phyloP scores from a whole-genome alignment of 2,329 filamentous ascomycete species.

The Epichloe gansuensis region DNA sequence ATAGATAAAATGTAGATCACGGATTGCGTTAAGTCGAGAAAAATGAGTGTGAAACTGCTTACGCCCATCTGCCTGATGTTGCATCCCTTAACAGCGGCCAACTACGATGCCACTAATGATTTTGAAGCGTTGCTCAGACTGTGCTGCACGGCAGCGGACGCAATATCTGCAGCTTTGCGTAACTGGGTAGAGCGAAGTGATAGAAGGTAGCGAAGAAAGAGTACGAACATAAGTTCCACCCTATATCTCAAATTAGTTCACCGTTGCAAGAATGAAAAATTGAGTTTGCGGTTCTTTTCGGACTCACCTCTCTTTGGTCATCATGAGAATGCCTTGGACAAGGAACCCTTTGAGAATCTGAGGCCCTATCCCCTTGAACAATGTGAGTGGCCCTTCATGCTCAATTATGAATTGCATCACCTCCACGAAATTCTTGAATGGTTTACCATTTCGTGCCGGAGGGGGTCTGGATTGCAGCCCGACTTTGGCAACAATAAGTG shows the following conservation, averaged over 20 bases:
- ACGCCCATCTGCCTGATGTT: not conserved
- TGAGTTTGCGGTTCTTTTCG: not conserved
- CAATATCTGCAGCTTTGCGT: constrained; percentile 49
- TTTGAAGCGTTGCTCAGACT: constrained; percentile 31
- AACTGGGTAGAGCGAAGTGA: constrained; percentile 58
- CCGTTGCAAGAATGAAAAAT: not conserved
- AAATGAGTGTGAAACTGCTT: not conserved
- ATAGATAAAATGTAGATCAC: not conserved
- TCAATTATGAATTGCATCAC: constrained; percentile 91
- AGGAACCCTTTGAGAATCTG: constrained; percentile 87
- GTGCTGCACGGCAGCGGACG: constrained; percentile 32
- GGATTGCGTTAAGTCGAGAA: not conserved
- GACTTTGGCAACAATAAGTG: constrained; percentile 94
- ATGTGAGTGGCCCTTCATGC: constrained; percentile 67
- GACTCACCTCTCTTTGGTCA: constrained; percentile 85
- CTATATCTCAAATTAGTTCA: constrained; percentile 27
- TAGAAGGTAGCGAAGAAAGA: constrained; percentile 72
- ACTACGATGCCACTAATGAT: constrained; percentile 13
- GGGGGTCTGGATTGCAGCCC: constrained; percentile 90
- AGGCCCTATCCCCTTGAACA: constrained; percentile 94
- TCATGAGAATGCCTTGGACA: constrained; percentile 95
- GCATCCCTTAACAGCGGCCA: not conserved
- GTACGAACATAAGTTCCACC: constrained; percentile 77
- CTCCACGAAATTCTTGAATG: constrained; percentile 85
- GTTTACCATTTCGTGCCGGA: constrained; percentile 69